Conservation (phyloP, 2,329 filamentous ascomycete genomes). For the Amylocarpus encephaloides region DNA sequence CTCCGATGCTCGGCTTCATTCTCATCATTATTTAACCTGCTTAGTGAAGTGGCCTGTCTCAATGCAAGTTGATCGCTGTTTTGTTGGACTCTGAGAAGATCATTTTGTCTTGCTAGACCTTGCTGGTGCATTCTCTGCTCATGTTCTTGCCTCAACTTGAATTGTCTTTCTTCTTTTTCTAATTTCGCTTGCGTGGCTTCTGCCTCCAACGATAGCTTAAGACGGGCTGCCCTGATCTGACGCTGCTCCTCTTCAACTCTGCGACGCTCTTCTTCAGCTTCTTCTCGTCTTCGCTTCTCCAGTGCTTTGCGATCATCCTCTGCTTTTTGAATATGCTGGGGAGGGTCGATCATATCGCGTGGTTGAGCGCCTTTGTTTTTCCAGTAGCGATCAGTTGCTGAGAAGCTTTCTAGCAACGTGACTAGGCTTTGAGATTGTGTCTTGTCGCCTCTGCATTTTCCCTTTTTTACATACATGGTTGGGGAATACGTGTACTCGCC, state of each 20-base stretch:
- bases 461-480: slow-evolving; percentile 48
- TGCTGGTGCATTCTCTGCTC: slow-evolving; percentile 10
- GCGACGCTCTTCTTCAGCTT: slow-evolving; percentile 12
- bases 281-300: slow-evolving; percentile 8
- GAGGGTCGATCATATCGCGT: slow-evolving; percentile 2
- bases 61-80: slow-evolving; percentile 10
- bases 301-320: slow-evolving; percentile 14
- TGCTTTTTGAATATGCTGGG: slow-evolving; percentile 8
- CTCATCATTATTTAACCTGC: slow-evolving; percentile 17
- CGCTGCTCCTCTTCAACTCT: slow-evolving; percentile 15
- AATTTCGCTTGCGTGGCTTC: slow-evolving; percentile 17
- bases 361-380: slow-evolving; percentile 7
- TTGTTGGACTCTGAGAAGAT: slow-evolving; percentile 10
- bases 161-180: slow-evolving; percentile 9
- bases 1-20: slow-evolving; percentile 16
- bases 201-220: slow-evolving; percentile 13
- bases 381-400: slow-evolving; percentile 7
- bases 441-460: slow-evolving; percentile 11
- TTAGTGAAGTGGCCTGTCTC: slow-evolving; percentile 14
- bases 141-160: slow-evolving; percentile 15
- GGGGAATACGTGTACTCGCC: slow-evolving; percentile 54
- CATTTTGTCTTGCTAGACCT: slow-evolving; percentile 17
- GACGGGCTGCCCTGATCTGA: slow-evolving; percentile 6
- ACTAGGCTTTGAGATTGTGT: slow-evolving; percentile 3
- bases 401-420: slow-evolving; percentile 7